Conservation (phyloP, 108 stramenopile genomes). For the Chaetoceros tenuissimus region DNA sequence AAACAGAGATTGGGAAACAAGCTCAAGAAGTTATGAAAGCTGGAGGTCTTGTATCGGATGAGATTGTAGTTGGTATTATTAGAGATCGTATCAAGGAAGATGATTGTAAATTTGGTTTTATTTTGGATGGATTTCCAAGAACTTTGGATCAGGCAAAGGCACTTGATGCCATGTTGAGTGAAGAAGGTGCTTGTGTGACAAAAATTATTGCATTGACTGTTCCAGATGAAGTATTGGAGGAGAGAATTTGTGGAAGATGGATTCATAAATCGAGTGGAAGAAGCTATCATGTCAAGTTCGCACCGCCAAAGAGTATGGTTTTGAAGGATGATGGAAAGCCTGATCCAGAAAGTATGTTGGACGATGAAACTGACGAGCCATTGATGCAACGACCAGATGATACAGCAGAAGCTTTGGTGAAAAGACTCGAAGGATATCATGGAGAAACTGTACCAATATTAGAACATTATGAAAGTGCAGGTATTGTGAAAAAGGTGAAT, state of each 20-base stretch:
- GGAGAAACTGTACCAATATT: constrained; percentile 94
- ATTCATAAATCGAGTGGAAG: constrained; percentile 91
- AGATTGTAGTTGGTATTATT: constrained; percentile 93
- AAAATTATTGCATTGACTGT: constrained; percentile 91
- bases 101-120: constrained; percentile 94
- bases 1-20: constrained; percentile 92
- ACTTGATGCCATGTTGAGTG: constrained; percentile 88
- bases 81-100: constrained; percentile 85
- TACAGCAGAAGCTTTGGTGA: constrained; percentile 81
- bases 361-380: constrained; percentile 91
- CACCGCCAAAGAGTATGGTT: constrained; percentile 82
- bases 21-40: constrained; percentile 97
- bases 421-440: constrained; percentile 90
- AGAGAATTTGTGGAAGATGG: constrained; percentile 96
- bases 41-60: constrained; percentile 92
- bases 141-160: constrained; percentile 88
- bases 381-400: constrained; percentile 97
- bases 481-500: constrained; percentile 75
- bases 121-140: constrained; percentile 92
- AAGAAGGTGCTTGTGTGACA: constrained; percentile 84
- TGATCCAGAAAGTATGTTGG: constrained; percentile 69
- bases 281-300: constrained; percentile 95
- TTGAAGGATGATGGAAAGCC: constrained; percentile 43
- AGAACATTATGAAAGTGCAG: constrained; percentile 86
- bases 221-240: constrained; percentile 91